Conservation (phyloP, 805 yeast species). For the Cyberlindnera meyerae region DNA sequence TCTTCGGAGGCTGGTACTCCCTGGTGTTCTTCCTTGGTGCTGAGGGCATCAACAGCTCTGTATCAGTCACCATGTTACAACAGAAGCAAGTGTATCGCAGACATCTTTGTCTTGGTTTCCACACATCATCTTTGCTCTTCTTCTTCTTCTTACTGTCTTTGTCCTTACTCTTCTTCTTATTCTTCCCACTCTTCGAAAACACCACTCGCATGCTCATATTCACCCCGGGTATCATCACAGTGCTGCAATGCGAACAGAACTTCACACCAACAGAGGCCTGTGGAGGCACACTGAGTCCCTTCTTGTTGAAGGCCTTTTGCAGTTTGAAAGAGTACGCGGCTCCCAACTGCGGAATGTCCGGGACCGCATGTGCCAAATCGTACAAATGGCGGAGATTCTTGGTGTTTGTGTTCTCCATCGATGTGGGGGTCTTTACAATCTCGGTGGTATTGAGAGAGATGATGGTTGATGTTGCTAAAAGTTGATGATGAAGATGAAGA, state of each 20-base stretch:
- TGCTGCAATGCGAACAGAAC: slow-evolving; percentile 16
- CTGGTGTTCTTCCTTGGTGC: neutral
- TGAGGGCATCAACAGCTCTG: slow-evolving; percentile 13
- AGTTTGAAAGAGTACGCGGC: slow-evolving; percentile 27
- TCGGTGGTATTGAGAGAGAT: slow-evolving; percentile 3
- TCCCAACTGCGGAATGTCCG: slow-evolving; percentile 11
- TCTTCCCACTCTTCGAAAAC: slow-evolving; percentile 9
- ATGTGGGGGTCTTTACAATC: too few species aligned
- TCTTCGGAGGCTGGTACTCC: neutral
- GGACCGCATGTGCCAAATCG: slow-evolving; percentile 15
- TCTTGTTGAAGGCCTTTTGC: slow-evolving; percentile 25
- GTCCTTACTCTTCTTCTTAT: slow-evolving; percentile 7
- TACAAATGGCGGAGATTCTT: slow-evolving; percentile 16
- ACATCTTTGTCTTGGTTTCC: slow-evolving; percentile 17
- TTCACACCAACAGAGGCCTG: slow-evolving; percentile 5
- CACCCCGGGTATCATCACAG: slow-evolving; percentile 27
- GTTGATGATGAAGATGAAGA: too few species aligned
- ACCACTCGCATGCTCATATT: slow-evolving; percentile 24
- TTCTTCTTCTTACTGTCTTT: neutral
- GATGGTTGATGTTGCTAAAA: too few species aligned
- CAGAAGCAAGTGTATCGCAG: slow-evolving; percentile 26
- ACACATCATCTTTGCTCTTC: neutral
- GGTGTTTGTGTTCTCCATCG: slow-evolving; percentile 7
- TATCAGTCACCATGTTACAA: slow-evolving; percentile 22
- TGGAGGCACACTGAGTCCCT: slow-evolving; percentile 18